Evolutionary conservation across 2,329 filamentous ascomycete genomes (phyloP).

Genomic region (Monosporascus sp.): DNA sequence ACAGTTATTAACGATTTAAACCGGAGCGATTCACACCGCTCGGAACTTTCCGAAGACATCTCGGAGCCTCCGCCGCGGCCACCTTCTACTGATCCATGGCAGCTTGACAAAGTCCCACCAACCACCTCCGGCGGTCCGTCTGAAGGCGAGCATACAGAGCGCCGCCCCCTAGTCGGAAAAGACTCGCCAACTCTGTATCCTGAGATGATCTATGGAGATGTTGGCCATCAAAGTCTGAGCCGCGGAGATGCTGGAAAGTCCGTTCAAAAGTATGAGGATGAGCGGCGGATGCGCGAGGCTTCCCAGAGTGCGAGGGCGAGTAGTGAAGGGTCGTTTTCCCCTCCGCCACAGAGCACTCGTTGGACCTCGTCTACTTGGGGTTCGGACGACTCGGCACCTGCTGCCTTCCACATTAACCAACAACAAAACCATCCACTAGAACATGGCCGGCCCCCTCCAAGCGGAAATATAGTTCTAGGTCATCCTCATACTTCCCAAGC

Average conservation of each 20-base stretch:
- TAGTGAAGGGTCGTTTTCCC: conserved; percentile 20
- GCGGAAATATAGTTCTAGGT: conserved; percentile 6
- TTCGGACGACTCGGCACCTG: conserved; percentile 13
- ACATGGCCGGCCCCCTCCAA: conserved; percentile 12
- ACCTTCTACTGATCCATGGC: conserved; percentile 40
- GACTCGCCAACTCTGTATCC: conserved; percentile 26
- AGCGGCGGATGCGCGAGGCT: conserved; percentile 18
- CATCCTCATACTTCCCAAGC: neutral
- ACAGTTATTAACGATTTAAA: conserved; percentile 13
- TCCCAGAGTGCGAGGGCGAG: conserved; percentile 18
- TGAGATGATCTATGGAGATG: neutral
- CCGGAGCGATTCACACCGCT: conserved; percentile 19
- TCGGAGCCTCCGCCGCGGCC: conserved; percentile 28
- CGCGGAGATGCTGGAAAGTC: conserved; percentile 7
- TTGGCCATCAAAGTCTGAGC: conserved; percentile 1
- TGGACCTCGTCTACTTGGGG: conserved; percentile 27
- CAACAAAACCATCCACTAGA: conserved; percentile 15
- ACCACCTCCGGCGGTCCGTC: conserved; percentile 10
- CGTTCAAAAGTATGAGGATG: conserved; percentile 15
- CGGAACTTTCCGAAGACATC: conserved; percentile 16
- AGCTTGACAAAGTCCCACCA: conserved; percentile 26
- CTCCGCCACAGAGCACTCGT: conserved; percentile 20
- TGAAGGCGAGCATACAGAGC: conserved; percentile 17
- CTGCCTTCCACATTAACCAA: conserved; percentile 5
- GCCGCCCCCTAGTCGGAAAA: conserved; percentile 13